Conservation (phyloP, 2,329 filamentous ascomycete species). For the Paraphaeosphaeria sporulosa region DNA sequence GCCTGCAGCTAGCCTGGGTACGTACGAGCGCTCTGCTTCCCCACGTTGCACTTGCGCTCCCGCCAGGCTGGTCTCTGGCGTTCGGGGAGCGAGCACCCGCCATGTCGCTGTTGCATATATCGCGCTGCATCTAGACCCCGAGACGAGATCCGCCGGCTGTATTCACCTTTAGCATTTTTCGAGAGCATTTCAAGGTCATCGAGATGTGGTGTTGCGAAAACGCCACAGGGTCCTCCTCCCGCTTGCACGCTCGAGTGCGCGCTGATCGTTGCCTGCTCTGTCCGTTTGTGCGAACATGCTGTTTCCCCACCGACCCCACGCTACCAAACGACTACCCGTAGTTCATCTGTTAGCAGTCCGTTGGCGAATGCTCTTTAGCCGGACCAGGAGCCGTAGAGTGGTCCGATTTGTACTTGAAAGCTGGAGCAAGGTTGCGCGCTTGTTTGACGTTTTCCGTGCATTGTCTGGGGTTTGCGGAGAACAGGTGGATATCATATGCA, state of each 20-base stretch:
- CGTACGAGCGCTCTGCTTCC: not conserved
- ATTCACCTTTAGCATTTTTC: not conserved
- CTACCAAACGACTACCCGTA: not conserved
- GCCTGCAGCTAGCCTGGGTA: slow-evolving; percentile 1
- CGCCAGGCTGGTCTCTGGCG: not conserved
- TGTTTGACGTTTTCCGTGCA: not conserved
- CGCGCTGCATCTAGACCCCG: not conserved
- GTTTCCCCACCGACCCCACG: slow-evolving; percentile 6
- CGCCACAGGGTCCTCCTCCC: slow-evolving; percentile 8
- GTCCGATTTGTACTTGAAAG: not conserved
- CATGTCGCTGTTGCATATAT: not conserved
- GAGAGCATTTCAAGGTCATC: not conserved
- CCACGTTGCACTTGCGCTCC: not conserved
- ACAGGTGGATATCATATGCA: not conserved
- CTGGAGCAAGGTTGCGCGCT: not conserved
- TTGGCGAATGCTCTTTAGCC: slow-evolving; percentile 1
- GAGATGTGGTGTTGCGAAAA: not conserved
- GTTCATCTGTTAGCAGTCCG: not conserved
- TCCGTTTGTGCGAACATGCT: not conserved
- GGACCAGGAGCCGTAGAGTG: slow-evolving; percentile 4
- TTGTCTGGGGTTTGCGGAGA: not conserved
- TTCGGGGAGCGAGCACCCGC: not conserved
- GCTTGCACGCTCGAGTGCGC: not conserved
- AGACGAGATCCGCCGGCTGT: not conserved
- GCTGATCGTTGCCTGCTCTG: slow-evolving; percentile 10